These are phyloP conservation scores for Bruguiera gymnorhiza DNA, from an alignment of 345 rosid species.

Conservation along the genomic window DNA sequence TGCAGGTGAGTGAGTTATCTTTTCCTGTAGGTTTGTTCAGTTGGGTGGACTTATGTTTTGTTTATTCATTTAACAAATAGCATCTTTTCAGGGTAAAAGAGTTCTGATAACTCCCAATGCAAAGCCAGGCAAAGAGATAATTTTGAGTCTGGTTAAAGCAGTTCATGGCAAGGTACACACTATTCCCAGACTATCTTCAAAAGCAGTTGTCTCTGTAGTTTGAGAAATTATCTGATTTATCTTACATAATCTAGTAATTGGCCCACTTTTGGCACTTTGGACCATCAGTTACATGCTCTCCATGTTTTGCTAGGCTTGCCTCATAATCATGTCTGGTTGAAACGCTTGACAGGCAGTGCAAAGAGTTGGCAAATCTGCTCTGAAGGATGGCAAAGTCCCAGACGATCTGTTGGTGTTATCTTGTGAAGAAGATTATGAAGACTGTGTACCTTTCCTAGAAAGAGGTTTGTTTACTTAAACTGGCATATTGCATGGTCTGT, in stretches of 20 bases:
- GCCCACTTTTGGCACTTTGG: background rate
- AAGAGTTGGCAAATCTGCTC: constrained; percentile 68
- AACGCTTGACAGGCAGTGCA: constrained; percentile 54
- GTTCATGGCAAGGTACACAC: constrained; percentile 64
- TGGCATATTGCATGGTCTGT: background rate
- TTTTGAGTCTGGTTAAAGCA: constrained; percentile 57
- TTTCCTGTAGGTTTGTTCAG: constrained; percentile 4
- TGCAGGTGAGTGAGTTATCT: constrained; percentile 36
- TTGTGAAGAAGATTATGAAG: constrained; percentile 67
- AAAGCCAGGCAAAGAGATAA: constrained; percentile 63
- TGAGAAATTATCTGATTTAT: background rate
- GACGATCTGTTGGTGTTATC: constrained; percentile 72
- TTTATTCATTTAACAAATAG: background rate
- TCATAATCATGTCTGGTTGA: constrained; percentile 12
- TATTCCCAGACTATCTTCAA: background rate
- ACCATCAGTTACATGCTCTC: background rate
- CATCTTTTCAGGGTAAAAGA: constrained; percentile 52
- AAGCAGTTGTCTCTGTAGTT: background rate
- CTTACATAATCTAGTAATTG: background rate
- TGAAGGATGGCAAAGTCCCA: constrained; percentile 48
- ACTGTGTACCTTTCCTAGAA: constrained; percentile 65
- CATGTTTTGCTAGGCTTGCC: background rate
- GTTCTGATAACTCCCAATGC: constrained; percentile 67
- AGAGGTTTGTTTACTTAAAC: constrained; percentile 42
- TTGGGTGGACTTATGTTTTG: constrained; percentile 9